Base-by-base conservation (phyloP, 202 grass and related monocot genomes). In the Tripidium arundinaceum region DNA sequence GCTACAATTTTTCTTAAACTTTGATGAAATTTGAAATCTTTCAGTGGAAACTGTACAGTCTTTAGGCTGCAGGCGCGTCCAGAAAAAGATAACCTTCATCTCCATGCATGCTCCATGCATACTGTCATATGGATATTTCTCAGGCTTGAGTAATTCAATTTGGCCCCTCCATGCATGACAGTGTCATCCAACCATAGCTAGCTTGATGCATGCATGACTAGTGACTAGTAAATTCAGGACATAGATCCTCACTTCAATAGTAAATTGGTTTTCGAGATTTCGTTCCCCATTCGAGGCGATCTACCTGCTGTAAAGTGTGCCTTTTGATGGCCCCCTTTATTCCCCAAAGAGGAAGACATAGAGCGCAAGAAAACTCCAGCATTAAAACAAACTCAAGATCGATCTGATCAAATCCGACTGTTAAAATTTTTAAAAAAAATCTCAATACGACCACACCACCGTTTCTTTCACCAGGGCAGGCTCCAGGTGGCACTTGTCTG, bases 371-470 rank as follows among this genome's bases (percentile, higher is more conserved):
- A 89, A 85, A 89, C 82, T 50, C 58, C 29, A 50, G 59, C 29
- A 70, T n/a, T 72, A 89, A 89, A 81, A 89, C 87, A 81, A 89
- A 85, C 45, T 72, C 55, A 61, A 80, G 78, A 70, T 80, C 36
- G 49, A 81, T 81, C 65, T 24, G 21, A 85, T 72, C 72, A 71
- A 76, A 76, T 84, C 86, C 77, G 57, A 46, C 34, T 31, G 82
- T 31, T 31, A 3, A 31, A 31, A 31, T n/a, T n/a, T n/a, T n/a
- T n/a, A n/a, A n/a, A 31, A 31, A 31, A 31, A 31, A 31, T 31
- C 29, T 31, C 29, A 31, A 31, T n/a, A n/a, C n/a, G n/a, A n/a
- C n/a, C n/a, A n/a, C n/a, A n/a, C n/a, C n/a, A n/a, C n/a, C n/a
- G n/a, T n/a, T n/a, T 39, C 66, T 8, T 68, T 70, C 65, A 2